Base-by-base conservation (phyloP, 352 stramenopile species). In the Globisporangium carolinianum region DNA sequence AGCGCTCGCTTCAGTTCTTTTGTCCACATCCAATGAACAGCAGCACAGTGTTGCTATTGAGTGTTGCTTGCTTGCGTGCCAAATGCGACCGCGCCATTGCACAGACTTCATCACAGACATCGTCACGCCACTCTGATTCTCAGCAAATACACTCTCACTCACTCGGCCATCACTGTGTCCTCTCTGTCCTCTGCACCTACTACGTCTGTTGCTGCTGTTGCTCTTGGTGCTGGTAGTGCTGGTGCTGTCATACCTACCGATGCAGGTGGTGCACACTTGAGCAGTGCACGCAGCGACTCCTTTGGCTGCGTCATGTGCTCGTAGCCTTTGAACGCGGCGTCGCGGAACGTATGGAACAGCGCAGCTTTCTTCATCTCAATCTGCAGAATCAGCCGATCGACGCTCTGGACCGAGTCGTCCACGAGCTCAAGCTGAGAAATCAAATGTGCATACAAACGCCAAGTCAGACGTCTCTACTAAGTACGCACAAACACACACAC, bases 251-350 rank as follows among this genome's bases (percentile, higher is more conserved):
- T 32, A 36, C n/a, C 35, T 41, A 38, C 14, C 9, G 53, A 36
- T 10, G 39, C 10, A 6, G 58, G 51, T 32, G 58, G 51, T 9
- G 53, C 48, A 37, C 70, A 61, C 53, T 70, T 66, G 37, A 90
- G 73, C 61, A 90, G 60, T 24, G 80, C 72, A 39, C 77, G 74
- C 41, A 90, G 68, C 38, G 67, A 83, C 51, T 93, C 83, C 63
- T 93, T 91, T 3, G 83, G 77, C 10, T 78, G 66, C 32, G 77
- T 55, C 9, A 85, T 57, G 56, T 87, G 75, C 0, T 65, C 63
- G 59, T 93, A 93, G 51, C 77, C 80, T 63, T 88, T 87, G 63
- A 93, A 93, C 32, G 76, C 80, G 53, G 75, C 84, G 55, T 75
- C 73, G 58, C 89, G 79, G 67, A 87, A 91, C n/a, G 79, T 67